Evolutionary conservation across 202 grass and related monocot genomes (phyloP).

Genomic region (Carex arenaria): DNA sequence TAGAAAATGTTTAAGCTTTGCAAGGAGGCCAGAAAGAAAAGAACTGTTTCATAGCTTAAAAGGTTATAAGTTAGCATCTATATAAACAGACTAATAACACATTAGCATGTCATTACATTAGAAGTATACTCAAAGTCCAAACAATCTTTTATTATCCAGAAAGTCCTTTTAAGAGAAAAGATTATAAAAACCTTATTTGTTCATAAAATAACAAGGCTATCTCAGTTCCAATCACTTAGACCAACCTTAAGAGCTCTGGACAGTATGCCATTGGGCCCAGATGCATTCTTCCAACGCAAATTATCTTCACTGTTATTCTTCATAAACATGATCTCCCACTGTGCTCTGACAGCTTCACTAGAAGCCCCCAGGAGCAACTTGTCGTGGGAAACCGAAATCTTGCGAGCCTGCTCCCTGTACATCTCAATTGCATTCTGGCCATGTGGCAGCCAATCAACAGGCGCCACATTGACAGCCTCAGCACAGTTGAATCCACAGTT

Average conservation of each 20-base stretch:
- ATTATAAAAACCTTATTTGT: neutral
- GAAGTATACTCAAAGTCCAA: neutral
- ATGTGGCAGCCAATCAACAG: constrained; percentile 89
- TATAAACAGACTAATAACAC: neutral
- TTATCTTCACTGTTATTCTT: constrained; percentile 71
- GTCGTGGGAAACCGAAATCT: constrained; percentile 89
- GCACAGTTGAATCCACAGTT: constrained; percentile 97
- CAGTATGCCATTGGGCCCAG: constrained; percentile 64
- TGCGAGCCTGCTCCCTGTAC: constrained; percentile 68
- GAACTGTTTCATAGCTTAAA: neutral
- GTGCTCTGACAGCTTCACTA: constrained; percentile 84
- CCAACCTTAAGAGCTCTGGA: constrained; percentile 75
- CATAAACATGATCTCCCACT: constrained; percentile 81
- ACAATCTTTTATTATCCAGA: neutral
- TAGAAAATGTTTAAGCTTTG: neutral
- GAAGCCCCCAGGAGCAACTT: constrained; percentile 83
- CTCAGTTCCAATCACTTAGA: neutral
- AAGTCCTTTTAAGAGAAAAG: neutral
- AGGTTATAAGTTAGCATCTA: neutral
- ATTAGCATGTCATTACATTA: neutral
- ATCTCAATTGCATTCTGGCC: constrained; percentile 86
- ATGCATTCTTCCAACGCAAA: constrained; percentile 73
- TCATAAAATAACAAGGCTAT: neutral
- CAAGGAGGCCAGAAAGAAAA: neutral
- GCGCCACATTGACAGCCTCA: constrained; percentile 93